Evolutionary conservation across 75 land plant species (phyloP).

Genomic region (Cupressus sempervirens): DNA sequence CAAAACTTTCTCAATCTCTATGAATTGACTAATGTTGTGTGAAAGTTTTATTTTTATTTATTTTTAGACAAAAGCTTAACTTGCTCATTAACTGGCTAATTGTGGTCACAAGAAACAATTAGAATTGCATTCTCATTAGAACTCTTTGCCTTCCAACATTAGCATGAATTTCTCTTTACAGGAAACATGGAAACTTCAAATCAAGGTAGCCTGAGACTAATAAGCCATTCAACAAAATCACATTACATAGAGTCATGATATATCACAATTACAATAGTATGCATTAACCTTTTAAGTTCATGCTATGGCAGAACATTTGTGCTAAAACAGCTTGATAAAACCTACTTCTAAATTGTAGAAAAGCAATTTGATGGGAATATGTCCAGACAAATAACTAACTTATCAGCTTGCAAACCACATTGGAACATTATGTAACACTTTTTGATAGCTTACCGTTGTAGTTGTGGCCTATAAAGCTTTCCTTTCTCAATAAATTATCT

Average conservation of each 20-base stretch:
- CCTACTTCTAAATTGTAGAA: background rate
- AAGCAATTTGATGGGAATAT: background rate
- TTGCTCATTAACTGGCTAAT: background rate
- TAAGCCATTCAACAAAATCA: too few relatives aligned
- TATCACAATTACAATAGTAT: too few relatives aligned
- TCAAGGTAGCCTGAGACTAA: background rate
- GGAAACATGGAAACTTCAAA: background rate
- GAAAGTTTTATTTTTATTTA: too few relatives aligned
- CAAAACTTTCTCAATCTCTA: background rate
- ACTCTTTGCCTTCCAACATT: background rate
- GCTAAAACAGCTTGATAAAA: background rate
- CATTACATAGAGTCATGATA: too few relatives aligned
- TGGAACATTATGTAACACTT: background rate
- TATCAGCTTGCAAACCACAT: background rate
- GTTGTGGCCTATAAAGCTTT: background rate
- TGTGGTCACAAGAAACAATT: background rate
- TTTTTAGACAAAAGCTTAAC: background rate
- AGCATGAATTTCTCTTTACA: background rate
- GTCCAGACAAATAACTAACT: background rate
- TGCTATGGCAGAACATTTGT: background rate
- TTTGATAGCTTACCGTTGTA: background rate
- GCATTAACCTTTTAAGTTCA: too few relatives aligned
- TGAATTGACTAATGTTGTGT: background rate
- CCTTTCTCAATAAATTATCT: too few relatives aligned
- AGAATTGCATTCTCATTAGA: background rate